phyloP scores from a whole-genome alignment of 177 flowering plant genomes.

The Vitis hybrid region DNA sequence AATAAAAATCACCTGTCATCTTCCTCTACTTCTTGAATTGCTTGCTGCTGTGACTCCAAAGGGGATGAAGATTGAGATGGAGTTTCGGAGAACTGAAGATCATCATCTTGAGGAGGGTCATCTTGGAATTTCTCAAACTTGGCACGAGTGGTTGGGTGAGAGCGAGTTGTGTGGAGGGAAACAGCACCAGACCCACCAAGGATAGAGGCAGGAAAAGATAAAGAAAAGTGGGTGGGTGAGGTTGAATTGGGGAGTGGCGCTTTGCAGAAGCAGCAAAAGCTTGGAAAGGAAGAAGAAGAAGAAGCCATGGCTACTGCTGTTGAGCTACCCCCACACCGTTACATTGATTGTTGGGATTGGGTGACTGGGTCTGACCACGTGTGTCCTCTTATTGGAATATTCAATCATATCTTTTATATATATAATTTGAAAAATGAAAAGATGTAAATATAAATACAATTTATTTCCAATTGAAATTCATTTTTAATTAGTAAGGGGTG shows the following conservation, averaged over 20 bases:
- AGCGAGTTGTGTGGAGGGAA: slow-evolving; percentile 23
- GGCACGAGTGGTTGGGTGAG: slow-evolving; percentile 38
- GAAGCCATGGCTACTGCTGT: slow-evolving; percentile 30
- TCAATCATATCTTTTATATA: too few relatives aligned
- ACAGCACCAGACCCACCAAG: slow-evolving; percentile 17
- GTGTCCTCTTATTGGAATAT: not conserved
- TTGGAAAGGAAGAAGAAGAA: slow-evolving; percentile 21
- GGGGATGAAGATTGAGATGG: slow-evolving; percentile 16
- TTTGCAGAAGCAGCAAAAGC: slow-evolving; percentile 15
- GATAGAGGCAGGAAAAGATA: slow-evolving; percentile 21
- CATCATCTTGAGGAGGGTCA: slow-evolving; percentile 22
- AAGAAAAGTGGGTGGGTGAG: slow-evolving; percentile 25
- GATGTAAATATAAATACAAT: too few relatives aligned
- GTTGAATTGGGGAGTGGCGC: slow-evolving; percentile 18
- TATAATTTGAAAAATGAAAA: too few relatives aligned
- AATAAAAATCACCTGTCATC: slow-evolving; percentile 61
- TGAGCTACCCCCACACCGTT: not conserved
- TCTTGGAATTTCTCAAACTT: slow-evolving; percentile 83
- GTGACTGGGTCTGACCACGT: not conserved
- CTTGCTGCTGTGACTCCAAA: slow-evolving; percentile 16
- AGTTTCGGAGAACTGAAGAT: too few relatives aligned
- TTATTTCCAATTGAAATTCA: too few relatives aligned
- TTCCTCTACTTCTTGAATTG: slow-evolving; percentile 32
- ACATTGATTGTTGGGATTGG: not conserved
- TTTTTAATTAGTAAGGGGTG: too few relatives aligned